A percentile compares a stretch with the other conserved stretches of the same genome.
Evolutionary conservation across 768 basidiomycete genomes (phyloP).

Genomic region (Termitomyces sp.): DNA sequence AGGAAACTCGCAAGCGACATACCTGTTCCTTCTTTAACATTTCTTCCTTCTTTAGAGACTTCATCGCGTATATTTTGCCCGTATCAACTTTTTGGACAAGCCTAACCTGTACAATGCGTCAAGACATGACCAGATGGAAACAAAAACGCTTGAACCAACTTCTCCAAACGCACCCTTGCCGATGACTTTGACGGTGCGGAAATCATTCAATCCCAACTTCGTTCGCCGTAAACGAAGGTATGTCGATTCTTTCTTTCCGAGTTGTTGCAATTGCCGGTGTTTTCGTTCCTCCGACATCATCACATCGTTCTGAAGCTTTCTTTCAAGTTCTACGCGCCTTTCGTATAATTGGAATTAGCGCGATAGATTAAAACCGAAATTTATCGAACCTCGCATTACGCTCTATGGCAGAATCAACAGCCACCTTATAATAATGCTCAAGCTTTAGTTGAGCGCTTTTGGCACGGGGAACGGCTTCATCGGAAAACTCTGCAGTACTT

Average conservation of each 20-base stretch:
- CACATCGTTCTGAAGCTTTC: constrained; percentile 64
- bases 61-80: constrained; percentile 99
- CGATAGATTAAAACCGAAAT: background rate
- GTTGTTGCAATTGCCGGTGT: constrained; percentile 72
- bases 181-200: constrained; percentile 96
- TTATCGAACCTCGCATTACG: constrained; percentile 74
- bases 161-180: constrained; percentile 99
- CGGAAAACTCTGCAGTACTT: constrained; percentile 68
- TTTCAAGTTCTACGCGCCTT: constrained; percentile 86
- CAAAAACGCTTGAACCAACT: constrained; percentile 35
- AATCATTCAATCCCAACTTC: constrained; percentile 86
- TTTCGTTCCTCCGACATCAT: constrained; percentile 81
- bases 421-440: constrained; percentile 95
- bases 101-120: constrained; percentile 49
- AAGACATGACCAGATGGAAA: background rate
- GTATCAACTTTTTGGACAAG: constrained; percentile 96
- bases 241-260: constrained; percentile 84
- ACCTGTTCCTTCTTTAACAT: constrained; percentile 99
- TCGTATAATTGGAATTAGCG: background rate
- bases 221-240: constrained; percentile 87
- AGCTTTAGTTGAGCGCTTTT: constrained; percentile 93
- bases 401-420: constrained; percentile 93
- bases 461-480: constrained; percentile 75
- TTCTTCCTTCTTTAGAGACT: constrained; percentile 93
- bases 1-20: constrained; percentile 3